Evolutionary conservation across 768 basidiomycete genomes (phyloP).

Genomic region (Leucogyrophana mollusca): DNA sequence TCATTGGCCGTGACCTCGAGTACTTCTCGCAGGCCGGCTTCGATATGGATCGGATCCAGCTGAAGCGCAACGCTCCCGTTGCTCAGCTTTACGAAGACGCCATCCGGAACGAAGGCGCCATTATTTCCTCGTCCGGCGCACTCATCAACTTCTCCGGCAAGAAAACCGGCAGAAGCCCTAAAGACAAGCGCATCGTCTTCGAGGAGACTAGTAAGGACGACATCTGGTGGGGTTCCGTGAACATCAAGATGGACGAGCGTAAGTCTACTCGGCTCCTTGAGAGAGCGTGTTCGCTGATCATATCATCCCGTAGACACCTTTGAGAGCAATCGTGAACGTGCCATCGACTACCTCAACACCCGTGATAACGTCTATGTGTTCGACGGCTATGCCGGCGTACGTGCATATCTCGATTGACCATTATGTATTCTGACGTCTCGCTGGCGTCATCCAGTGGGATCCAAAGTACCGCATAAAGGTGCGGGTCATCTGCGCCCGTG

Average conservation of each 20-base stretch:
- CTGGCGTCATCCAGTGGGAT: constrained; percentile 71
- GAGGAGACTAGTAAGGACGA: constrained; percentile 96
- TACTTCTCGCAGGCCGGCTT: constrained; percentile 99
- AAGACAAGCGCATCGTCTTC: constrained; percentile 99
- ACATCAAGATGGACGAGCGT: constrained; percentile 99
- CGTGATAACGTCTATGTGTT: constrained; percentile 98
- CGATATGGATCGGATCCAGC: constrained; percentile 96
- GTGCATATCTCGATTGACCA: constrained; percentile 19
- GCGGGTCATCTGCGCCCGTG: constrained; percentile 96
- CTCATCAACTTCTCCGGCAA: constrained; percentile 99
- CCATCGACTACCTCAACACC: constrained; percentile 98
- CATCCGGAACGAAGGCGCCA: constrained; percentile 96
- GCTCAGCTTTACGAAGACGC: constrained; percentile 97
- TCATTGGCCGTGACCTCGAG: constrained; percentile 90
- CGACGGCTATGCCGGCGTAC: constrained; percentile 88
- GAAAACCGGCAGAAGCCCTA: constrained; percentile 97
- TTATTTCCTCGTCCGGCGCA: constrained; percentile 94
- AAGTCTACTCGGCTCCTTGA: constrained; percentile 27
- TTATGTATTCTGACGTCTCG: neutral
- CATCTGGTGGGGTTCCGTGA: constrained; percentile 99
- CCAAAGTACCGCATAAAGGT: constrained; percentile 99
- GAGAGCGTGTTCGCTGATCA: neutral
- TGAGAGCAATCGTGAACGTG: constrained; percentile 98
- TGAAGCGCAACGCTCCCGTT: constrained; percentile 90
- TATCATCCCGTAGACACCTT: constrained; percentile 73